Conservation (phyloP, 2,329 filamentous ascomycete genomes). For the Penicillium corylophilum region DNA sequence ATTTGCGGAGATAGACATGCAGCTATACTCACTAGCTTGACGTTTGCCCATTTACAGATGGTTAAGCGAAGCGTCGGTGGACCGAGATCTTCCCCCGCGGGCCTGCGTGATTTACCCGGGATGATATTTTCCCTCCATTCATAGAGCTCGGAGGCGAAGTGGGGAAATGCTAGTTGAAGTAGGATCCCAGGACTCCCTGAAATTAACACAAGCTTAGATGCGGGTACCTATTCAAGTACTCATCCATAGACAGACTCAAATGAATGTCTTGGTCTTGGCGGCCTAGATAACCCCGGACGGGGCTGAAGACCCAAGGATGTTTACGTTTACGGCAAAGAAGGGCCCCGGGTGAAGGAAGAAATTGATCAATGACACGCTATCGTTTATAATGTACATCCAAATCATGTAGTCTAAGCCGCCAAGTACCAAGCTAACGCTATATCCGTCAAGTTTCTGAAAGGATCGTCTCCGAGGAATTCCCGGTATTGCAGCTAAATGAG, state of each 20-base stretch:
- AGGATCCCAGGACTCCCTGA: neutral
- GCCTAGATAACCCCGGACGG: neutral
- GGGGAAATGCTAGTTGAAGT: neutral
- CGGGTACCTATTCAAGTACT: neutral
- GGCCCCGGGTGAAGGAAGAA: neutral
- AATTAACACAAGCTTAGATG: neutral
- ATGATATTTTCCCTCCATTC: constrained; percentile 16
- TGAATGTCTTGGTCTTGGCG: too few relatives aligned
- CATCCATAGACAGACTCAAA: too few relatives aligned
- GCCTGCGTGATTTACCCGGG: neutral
- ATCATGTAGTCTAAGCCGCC: constrained; percentile 1
- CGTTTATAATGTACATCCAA: constrained; percentile 13
- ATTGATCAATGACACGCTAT: neutral
- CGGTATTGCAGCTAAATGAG: neutral
- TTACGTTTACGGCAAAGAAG: neutral
- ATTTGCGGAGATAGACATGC: neutral
- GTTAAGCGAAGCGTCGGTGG: constrained; percentile 6
- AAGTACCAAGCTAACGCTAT: neutral
- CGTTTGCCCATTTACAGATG: neutral
- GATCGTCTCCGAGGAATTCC: neutral
- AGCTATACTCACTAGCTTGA: neutral
- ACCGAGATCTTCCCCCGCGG: neutral
- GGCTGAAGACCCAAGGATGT: neutral
- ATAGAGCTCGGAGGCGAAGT: neutral
- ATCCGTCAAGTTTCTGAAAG: constrained; percentile 5